Evolutionary conservation across 164 flowering plant genomes (phyloP).

Genomic region (Nymphaea thermarum): DNA sequence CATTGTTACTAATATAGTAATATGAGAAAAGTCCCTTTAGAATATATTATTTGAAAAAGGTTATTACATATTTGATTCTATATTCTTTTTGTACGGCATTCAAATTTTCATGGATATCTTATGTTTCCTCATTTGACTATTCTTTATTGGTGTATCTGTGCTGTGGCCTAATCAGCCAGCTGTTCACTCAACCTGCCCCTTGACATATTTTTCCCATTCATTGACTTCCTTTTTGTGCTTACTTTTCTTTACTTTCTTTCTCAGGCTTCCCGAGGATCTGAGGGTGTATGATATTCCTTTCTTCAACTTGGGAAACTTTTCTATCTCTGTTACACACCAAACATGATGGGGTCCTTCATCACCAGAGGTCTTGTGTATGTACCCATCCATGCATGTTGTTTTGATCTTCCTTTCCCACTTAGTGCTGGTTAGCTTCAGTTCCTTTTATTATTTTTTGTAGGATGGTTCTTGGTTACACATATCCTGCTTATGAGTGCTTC

Average conservation of each 20-base stretch:
- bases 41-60: too few species aligned
- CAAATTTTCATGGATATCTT: background rate
- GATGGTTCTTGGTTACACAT: constrained; percentile 78
- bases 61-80: too few species aligned
- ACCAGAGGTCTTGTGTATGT: constrained; percentile 83
- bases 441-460: constrained; percentile 20
- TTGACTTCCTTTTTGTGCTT: background rate
- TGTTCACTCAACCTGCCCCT: too few species aligned
- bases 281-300: background rate
- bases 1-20: too few species aligned
- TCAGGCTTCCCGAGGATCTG: background rate
- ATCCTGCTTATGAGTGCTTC: constrained; percentile 84
- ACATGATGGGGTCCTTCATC: constrained; percentile 72
- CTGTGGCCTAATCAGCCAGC: background rate
- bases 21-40: too few species aligned
- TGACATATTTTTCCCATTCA: too few species aligned
- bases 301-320: background rate
- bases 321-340: constrained; percentile 12
- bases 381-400: background rate
- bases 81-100: too few species aligned
- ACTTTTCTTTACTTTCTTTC: too few species aligned
- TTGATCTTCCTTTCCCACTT: background rate
- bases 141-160: too few species aligned
- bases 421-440: background rate
- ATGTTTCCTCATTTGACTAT: too few species aligned